phyloP scores from a whole-genome alignment of 441 rosid species.

The Gossypium aridum region DNA sequence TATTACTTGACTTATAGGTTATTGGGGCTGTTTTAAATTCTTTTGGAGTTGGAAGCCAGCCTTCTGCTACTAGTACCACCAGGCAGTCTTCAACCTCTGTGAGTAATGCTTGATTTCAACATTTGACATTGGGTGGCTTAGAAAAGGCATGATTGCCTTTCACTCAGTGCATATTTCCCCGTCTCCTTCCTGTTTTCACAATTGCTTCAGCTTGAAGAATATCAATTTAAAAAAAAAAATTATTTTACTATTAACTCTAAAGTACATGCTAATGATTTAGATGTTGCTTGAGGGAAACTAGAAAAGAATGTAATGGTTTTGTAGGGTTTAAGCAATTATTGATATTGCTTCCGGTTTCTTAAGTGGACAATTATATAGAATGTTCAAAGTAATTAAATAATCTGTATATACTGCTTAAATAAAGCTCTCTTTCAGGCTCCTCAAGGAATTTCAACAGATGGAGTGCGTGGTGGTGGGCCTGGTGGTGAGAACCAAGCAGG shows the following conservation, averaged over 20 bases:
- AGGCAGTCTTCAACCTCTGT: conserved; percentile 12
- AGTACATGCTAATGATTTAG: neutral
- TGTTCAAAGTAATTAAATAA: neutral
- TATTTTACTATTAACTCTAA: neutral
- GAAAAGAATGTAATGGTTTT: neutral
- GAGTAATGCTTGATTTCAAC: conserved; percentile 4
- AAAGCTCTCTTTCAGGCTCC: conserved; percentile 22
- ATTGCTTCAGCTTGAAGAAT: conserved; percentile 3
- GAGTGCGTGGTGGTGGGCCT: conserved; percentile 15
- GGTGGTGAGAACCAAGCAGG: conserved; percentile 33
- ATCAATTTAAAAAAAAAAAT: neutral
- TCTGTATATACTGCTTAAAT: neutral
- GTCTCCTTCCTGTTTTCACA: neutral
- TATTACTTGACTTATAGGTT: conserved; percentile 41
- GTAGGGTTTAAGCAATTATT: neutral
- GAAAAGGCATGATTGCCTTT: neutral
- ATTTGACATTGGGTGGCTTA: neutral
- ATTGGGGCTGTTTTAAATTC: conserved; percentile 88
- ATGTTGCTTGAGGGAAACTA: neutral
- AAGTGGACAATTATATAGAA: neutral
- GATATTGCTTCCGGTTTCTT: neutral
- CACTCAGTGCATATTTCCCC: neutral
- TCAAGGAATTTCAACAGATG: conserved; percentile 51
- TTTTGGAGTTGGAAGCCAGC: conserved; percentile 65
- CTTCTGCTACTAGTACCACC: neutral